A percentile compares a stretch with the other conserved stretches of the same genome.
These are phyloP conservation scores for Neoscytalidium dimidiatum DNA, from an alignment of 2,329 filamentous ascomycete species.

Conservation along the genomic window DNA sequence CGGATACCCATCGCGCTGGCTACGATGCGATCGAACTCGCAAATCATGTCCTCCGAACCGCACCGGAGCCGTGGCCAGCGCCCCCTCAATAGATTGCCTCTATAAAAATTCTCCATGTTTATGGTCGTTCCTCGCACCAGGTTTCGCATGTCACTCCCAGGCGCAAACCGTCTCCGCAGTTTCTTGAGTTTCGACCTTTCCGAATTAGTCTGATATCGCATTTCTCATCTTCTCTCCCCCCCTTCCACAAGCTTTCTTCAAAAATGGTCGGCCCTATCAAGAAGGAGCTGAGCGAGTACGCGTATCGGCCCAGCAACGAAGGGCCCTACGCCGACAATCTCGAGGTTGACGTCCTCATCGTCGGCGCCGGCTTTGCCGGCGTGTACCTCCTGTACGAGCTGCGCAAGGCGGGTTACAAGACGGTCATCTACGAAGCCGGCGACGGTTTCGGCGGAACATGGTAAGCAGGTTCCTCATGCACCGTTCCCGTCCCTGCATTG, in stretches of 20 bases:
- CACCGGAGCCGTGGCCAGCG: background rate
- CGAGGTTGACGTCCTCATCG: conserved; percentile 39
- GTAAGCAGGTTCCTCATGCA: conserved; percentile 15
- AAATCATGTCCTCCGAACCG: background rate
- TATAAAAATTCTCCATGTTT: background rate
- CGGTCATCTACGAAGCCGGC: conserved; percentile 44
- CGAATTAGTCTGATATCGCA: too few species aligned
- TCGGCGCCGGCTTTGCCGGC: conserved; percentile 46
- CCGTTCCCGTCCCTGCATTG: background rate
- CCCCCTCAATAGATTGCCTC: background rate
- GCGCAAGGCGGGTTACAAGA: conserved; percentile 40
- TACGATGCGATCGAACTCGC: background rate
- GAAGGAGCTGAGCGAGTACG: conserved; percentile 11
- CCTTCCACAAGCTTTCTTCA: background rate
- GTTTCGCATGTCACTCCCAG: background rate
- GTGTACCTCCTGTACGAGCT: conserved; percentile 45
- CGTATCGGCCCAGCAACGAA: conserved; percentile 1
- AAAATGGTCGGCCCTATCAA: conserved; percentile 15
- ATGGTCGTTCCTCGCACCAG: background rate
- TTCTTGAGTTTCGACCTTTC: too few species aligned
- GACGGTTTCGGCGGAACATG: conserved; percentile 45
- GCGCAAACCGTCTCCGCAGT: background rate
- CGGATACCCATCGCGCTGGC: background rate
- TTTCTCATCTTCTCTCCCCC: background rate
- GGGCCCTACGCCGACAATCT: conserved; percentile 34